Conservation (phyloP, 352 stramenopile genomes). For the Nothophytophthora sp. region DNA sequence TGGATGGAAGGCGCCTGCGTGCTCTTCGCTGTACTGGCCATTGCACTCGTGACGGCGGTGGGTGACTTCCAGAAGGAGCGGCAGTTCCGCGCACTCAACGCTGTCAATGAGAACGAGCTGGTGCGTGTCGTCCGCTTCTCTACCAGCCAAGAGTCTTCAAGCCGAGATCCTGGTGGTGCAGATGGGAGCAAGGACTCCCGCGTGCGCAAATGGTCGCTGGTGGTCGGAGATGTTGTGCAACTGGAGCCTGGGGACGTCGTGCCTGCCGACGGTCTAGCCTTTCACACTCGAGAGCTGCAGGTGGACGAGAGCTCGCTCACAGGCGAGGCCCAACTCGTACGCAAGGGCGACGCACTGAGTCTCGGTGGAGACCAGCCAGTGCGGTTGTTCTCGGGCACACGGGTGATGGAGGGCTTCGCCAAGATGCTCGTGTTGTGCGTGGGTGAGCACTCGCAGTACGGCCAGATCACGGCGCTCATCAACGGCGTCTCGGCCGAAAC, state of each 20-base stretch:
- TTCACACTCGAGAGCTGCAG: constrained; percentile 76
- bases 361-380: constrained; percentile 28
- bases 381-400: constrained; percentile 85
- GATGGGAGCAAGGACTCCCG: constrained; percentile 22
- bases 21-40: constrained; percentile 76
- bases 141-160: background rate
- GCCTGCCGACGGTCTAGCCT: constrained; percentile 81
- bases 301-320: constrained; percentile 89
- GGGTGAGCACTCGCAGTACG: constrained; percentile 87
- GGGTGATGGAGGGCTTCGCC: constrained; percentile 86
- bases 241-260: constrained; percentile 81
- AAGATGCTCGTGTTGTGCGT: constrained; percentile 92
- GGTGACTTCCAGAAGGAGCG: constrained; percentile 92
- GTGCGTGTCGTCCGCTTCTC: constrained; percentile 64
- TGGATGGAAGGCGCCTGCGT: constrained; percentile 88
- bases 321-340: constrained; percentile 83
- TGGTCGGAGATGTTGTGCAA: constrained; percentile 88
- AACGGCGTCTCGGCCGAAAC: constrained; percentile 32
- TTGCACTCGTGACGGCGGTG: constrained; percentile 70
- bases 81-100: constrained; percentile 84
- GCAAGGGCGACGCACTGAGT: constrained; percentile 59
- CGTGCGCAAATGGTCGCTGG: constrained; percentile 66
- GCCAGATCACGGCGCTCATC: constrained; percentile 80
- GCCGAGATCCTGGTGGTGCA: background rate
- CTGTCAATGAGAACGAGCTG: constrained; percentile 64